A percentile compares a stretch with the other conserved stretches of the same genome.
phyloP scores from a whole-genome alignment of 495 filamentous ascomycete genomes.

The Hyaloscypha variabilis region DNA sequence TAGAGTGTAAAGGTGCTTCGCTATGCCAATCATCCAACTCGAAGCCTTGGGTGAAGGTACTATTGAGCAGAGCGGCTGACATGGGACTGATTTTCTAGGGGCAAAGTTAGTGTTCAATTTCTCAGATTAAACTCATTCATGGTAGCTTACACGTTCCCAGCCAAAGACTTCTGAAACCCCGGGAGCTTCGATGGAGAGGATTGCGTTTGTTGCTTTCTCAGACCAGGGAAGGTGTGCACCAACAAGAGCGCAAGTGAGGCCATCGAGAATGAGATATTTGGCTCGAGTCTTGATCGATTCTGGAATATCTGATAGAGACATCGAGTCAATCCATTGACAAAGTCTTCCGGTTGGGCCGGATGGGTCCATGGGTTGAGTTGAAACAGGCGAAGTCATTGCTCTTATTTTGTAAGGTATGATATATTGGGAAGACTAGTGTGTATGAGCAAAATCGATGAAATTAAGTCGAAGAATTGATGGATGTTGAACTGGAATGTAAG shows the following conservation, averaged over 20 bases:
- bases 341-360: conserved; percentile 30
- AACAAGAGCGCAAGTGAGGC: conserved; percentile 43
- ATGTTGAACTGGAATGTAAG: too few species aligned
- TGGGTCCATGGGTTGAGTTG: conserved; percentile 20
- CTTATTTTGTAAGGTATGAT: background rate
- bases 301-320: conserved; percentile 32
- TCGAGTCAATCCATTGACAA: conserved; percentile 30
- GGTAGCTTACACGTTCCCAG: conserved; percentile 31
- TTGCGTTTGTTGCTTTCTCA: conserved; percentile 37
- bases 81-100: conserved; percentile 31
- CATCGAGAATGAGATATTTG: conserved; percentile 50
- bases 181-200: conserved; percentile 38
- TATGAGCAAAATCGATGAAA: too few species aligned
- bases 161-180: conserved; percentile 39
- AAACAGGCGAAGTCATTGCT: background rate
- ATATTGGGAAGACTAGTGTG: background rate
- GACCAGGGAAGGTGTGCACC: conserved; percentile 46
- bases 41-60: conserved; percentile 45
- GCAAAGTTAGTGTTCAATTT: conserved; percentile 17
- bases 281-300: conserved; percentile 31
- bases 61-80: conserved; percentile 44
- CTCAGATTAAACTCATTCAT: background rate
- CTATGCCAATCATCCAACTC: conserved; percentile 49
- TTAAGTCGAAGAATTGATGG: too few species aligned
- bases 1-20: conserved; percentile 41